Evolutionary conservation across 257 asterid species (phyloP).

Genomic region (Solanum neorickii): DNA sequence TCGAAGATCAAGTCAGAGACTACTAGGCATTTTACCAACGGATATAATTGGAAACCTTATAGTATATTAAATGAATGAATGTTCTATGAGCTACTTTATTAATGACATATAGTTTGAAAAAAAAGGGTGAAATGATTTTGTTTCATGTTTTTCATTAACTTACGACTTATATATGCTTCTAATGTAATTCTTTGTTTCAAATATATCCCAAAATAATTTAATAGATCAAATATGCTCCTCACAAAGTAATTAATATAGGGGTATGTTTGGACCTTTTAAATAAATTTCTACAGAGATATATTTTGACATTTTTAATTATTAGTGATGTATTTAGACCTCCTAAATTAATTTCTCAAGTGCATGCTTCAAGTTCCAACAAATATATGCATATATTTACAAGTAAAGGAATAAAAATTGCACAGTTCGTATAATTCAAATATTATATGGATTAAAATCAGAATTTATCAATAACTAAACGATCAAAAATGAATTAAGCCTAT

Average conservation of each 20-base stretch:
- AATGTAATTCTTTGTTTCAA: not conserved
- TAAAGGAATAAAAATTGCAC: not conserved
- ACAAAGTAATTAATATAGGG: not conserved
- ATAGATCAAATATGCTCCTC: not conserved
- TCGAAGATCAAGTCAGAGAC: not conserved
- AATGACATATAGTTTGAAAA: not conserved
- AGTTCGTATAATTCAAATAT: not conserved
- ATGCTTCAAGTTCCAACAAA: not conserved
- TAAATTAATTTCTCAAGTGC: not conserved
- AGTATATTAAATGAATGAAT: not conserved
- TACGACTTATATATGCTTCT: not conserved
- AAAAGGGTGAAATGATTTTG: too few relatives aligned
- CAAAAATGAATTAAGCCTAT: not conserved
- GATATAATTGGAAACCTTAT: not conserved
- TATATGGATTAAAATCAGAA: not conserved
- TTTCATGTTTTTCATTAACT: fast-evolving
- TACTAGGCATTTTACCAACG: fast-evolving
- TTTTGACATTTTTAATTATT: not conserved
- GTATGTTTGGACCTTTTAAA: not conserved
- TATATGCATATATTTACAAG: not conserved
- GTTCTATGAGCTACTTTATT: not conserved
- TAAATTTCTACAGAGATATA: not conserved
- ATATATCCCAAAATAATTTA: not conserved
- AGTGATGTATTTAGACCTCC: not conserved
- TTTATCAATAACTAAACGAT: not conserved